Conservation (phyloP, 805 yeast species). For the Candida ascalaphidarum region DNA sequence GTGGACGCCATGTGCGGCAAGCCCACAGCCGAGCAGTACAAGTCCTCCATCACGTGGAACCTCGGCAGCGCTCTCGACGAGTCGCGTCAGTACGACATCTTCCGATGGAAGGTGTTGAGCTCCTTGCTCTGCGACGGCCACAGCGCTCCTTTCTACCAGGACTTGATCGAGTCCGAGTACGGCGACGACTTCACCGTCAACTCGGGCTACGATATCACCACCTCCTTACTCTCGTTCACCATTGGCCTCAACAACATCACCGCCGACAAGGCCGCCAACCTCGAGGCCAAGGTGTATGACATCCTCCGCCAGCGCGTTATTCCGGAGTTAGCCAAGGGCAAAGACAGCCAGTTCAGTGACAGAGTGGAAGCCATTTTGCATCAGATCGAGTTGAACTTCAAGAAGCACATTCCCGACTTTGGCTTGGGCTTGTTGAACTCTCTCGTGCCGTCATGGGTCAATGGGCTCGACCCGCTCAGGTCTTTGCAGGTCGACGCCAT, state of each 20-base stretch:
- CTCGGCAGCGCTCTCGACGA: conserved; percentile 64
- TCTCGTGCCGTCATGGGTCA: conserved; percentile 79
- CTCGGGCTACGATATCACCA: conserved; percentile 77
- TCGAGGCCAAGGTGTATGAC: conserved; percentile 39
- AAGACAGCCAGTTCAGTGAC: conserved; percentile 13
- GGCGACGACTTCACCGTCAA: conserved; percentile 86
- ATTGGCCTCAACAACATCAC: conserved; percentile 77
- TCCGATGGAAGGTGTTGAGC: conserved; percentile 63
- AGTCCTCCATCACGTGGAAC: conserved; percentile 83
- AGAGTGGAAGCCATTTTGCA: conserved; percentile 81
- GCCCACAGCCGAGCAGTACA: conserved; percentile 69
- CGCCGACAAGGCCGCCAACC: conserved; percentile 32
- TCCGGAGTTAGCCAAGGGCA: conserved; percentile 15
- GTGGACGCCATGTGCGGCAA: conserved; percentile 44
- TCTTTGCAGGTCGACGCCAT: conserved; percentile 56
- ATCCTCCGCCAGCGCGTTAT: conserved; percentile 36
- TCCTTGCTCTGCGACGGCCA: conserved; percentile 82
- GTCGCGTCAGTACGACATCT: conserved; percentile 47
- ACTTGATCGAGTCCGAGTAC: conserved; percentile 73
- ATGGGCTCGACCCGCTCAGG: conserved; percentile 69
- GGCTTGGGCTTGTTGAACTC: conserved; percentile 73
- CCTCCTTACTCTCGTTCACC: conserved; percentile 70
- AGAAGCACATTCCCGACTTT: conserved; percentile 83
- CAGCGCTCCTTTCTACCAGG: conserved; percentile 80
- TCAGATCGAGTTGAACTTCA: conserved; percentile 76